A percentile compares a stretch with the other conserved stretches of the same genome.
phyloP scores from a whole-genome alignment of 768 basidiomycete species.

The Lenzites betulinus region DNA sequence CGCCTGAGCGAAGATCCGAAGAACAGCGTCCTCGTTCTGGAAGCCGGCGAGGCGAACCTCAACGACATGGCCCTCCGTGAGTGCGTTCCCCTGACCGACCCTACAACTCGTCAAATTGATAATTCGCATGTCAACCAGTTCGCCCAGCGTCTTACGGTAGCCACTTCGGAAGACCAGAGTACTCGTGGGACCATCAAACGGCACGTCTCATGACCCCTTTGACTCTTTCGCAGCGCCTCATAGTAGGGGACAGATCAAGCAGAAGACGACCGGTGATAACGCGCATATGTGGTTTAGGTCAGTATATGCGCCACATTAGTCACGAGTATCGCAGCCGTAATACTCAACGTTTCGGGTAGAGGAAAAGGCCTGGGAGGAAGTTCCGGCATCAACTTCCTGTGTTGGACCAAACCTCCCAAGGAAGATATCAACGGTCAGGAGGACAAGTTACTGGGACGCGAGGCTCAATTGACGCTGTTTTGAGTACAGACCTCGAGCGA shows the following conservation, averaged over 20 bases:
- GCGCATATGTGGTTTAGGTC: constrained; percentile 14
- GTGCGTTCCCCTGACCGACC: not conserved
- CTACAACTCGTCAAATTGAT: too few species aligned
- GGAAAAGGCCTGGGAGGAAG: constrained; percentile 33
- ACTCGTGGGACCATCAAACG: constrained; percentile 24
- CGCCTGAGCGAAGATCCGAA: constrained; percentile 40
- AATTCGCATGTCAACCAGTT: constrained; percentile 17
- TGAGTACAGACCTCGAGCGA: constrained; percentile 23
- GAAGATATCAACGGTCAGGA: constrained; percentile 29
- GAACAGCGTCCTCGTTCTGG: constrained; percentile 40
- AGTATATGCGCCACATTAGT: not conserved
- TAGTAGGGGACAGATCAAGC: constrained; percentile 7
- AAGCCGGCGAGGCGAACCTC: constrained; percentile 32
- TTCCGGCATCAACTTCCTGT: constrained; percentile 29
- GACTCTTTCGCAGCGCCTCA: not conserved
- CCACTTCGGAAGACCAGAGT: constrained; percentile 24
- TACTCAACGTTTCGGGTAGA: not conserved
- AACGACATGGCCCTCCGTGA: constrained; percentile 18
- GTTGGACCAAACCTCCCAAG: constrained; percentile 26
- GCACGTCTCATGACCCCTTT: constrained; percentile 9
- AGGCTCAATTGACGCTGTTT: not conserved
- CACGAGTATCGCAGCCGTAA: not conserved
- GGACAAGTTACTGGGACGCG: not conserved
- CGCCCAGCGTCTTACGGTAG: constrained; percentile 18
- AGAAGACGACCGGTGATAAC: constrained; percentile 12